Evolutionary conservation across 441 rosid genomes (phyloP).

Genomic region (Viola pubescens): DNA sequence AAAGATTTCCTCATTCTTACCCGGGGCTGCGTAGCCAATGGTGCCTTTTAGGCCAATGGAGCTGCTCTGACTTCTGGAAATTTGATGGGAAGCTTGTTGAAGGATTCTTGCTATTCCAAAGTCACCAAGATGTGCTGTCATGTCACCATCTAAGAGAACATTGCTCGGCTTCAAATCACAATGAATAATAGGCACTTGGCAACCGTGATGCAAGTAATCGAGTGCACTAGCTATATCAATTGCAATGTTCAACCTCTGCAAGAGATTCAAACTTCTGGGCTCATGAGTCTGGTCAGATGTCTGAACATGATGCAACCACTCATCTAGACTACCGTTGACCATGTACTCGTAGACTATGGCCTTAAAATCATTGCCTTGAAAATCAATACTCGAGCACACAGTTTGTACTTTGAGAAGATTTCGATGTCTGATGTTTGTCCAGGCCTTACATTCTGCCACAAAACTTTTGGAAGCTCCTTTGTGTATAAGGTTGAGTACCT

Average conservation of each 20-base stretch:
- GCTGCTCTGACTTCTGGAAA: background rate
- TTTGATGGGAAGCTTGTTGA: background rate
- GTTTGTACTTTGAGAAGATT: slow-evolving; percentile 5
- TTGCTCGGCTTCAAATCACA: slow-evolving; percentile 12
- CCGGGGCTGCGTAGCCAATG: slow-evolving; percentile 8
- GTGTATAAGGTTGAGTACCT: slow-evolving; percentile 6
- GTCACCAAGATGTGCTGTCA: slow-evolving; percentile 7
- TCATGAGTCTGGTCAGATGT: background rate
- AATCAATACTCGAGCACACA: slow-evolving; percentile 12
- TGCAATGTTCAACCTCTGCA: slow-evolving; percentile 9
- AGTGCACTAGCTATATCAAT: slow-evolving; percentile 11
- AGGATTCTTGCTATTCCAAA: slow-evolving; percentile 7
- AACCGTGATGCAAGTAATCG: slow-evolving; percentile 6
- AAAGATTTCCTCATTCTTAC: background rate
- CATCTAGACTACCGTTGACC: slow-evolving; percentile 17
- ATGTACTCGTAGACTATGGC: slow-evolving; percentile 16
- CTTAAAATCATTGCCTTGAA: slow-evolving; percentile 13
- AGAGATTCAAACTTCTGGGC: slow-evolving; percentile 7
- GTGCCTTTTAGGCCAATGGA: slow-evolving; percentile 7
- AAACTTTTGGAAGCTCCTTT: slow-evolving; percentile 9
- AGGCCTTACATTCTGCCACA: slow-evolving; percentile 7
- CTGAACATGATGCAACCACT: slow-evolving; percentile 9
- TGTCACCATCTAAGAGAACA: background rate
- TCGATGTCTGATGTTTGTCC: no score
- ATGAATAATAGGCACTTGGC: slow-evolving; percentile 5